Conservation (phyloP, 2,329 filamentous ascomycete genomes). For the Xylariaceae sp. region DNA sequence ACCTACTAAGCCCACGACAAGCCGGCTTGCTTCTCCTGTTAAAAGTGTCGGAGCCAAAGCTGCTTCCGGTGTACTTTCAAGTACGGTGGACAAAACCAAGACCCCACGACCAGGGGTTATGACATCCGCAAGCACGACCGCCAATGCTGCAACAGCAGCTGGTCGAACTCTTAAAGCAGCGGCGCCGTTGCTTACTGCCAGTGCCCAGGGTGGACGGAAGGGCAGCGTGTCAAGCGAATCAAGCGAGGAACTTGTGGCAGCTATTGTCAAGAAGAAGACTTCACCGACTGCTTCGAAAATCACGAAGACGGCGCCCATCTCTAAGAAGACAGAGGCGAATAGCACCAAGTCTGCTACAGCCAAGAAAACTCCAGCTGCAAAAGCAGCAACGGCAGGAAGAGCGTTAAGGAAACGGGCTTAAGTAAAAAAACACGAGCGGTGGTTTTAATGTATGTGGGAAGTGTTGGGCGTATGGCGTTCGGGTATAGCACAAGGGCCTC, state of each 20-base stretch:
- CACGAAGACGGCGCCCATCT: conserved; percentile 34
- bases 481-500: conserved; percentile 5
- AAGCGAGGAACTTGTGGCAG: conserved; percentile 59
- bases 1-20: conserved; percentile 52
- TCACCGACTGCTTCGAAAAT: conserved; percentile 34
- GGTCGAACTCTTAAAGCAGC: conserved; percentile 34
- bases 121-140: conserved; percentile 40
- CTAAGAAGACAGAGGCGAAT: conserved; percentile 50
- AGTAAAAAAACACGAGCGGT: background rate
- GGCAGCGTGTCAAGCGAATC: conserved; percentile 57
- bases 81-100: conserved; percentile 58
- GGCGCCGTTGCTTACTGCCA: conserved; percentile 35
- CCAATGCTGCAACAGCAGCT: conserved; percentile 31
- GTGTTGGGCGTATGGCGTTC: conserved; percentile 14
- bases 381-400: conserved; percentile 41
- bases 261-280: conserved; percentile 53
- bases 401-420: conserved; percentile 52
- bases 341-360: conserved; percentile 46
- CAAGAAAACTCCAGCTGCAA: conserved; percentile 46
- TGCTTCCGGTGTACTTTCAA: conserved; percentile 43
- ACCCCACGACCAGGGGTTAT: conserved; percentile 44
- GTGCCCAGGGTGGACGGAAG: conserved; percentile 47
- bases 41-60: conserved; percentile 38
- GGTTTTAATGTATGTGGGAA: conserved; percentile 1
- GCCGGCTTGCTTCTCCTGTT: conserved; percentile 32